Conservation (phyloP, 2,329 filamentous ascomycete species). For the Teratosphaeria viscida region DNA sequence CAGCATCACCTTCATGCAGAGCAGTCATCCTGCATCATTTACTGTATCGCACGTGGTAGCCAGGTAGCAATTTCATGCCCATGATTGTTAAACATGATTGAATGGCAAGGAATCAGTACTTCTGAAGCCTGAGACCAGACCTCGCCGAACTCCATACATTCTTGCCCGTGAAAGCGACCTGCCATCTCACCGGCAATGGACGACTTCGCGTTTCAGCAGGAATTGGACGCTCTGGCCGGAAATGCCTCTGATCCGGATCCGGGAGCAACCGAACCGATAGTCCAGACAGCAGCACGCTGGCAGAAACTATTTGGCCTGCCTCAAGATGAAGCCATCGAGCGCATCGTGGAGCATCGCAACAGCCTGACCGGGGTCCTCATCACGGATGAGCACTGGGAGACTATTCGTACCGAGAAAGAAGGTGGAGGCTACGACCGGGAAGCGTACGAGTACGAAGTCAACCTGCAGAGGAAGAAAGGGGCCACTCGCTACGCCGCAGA, state of each 20-base stretch:
- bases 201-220: conserved; percentile 14
- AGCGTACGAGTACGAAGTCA: conserved; percentile 30
- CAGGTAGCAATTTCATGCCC: neutral
- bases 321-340: conserved; percentile 21
- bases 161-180: neutral
- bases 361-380: conserved; percentile 25
- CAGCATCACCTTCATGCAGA: neutral
- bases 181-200: conserved; percentile 8
- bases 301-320: conserved; percentile 26
- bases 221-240: conserved; percentile 18
- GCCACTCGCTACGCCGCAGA: conserved; percentile 15
- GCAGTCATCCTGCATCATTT: neutral
- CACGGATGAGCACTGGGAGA: conserved; percentile 28
- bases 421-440: conserved; percentile 28
- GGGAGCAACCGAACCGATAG: conserved; percentile 10
- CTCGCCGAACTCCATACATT: neutral
- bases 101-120: neutral
- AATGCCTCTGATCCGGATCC: conserved; percentile 9
- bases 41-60: neutral
- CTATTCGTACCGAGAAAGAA: conserved; percentile 23
- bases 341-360: conserved; percentile 25
- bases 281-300: conserved; percentile 24
- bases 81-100: neutral
- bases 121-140: neutral
- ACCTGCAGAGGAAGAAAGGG: conserved; percentile 20